These are phyloP conservation scores for Fusarium sp. DNA, from an alignment of 2,329 filamentous ascomycete species.

Conservation along the genomic window DNA sequence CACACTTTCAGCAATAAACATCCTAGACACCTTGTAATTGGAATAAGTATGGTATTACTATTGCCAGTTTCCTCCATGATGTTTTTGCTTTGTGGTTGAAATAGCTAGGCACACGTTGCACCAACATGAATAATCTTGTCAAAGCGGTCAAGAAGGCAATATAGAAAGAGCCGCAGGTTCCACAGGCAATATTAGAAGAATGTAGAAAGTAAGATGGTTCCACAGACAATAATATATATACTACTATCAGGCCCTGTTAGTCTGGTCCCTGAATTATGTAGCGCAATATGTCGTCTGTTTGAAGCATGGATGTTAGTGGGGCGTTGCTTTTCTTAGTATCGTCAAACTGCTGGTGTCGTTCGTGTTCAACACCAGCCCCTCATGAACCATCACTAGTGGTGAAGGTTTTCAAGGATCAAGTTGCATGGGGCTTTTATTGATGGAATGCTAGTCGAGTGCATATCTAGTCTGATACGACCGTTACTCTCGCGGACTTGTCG, in stretches of 20 bases:
- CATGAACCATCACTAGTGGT: constrained; percentile 8
- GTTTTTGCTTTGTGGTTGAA: background rate
- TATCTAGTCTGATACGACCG: constrained; percentile 22
- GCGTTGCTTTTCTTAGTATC: constrained; percentile 21
- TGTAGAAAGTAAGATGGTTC: background rate
- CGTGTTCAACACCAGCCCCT: constrained; percentile 29
- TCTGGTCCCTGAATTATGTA: constrained; percentile 27
- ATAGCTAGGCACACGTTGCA: background rate
- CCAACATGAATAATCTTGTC: background rate
- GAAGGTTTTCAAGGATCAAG: constrained; percentile 14
- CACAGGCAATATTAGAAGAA: constrained; percentile 7
- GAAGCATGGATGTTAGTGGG: constrained; percentile 22
- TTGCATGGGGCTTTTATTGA: constrained; percentile 27
- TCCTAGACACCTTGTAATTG: too few relatives aligned
- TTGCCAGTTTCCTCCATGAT: too few relatives aligned
- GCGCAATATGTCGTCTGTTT: constrained; percentile 5
- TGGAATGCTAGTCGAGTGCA: constrained; percentile 12
- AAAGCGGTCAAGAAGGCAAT: background rate
- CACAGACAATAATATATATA: background rate
- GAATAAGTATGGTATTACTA: too few relatives aligned
- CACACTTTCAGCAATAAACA: too few relatives aligned
- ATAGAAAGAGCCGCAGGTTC: background rate
- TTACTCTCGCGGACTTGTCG: constrained; percentile 36
- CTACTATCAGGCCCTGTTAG: constrained; percentile 13
- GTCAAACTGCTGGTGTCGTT: constrained; percentile 13